phyloP scores from a whole-genome alignment of 768 basidiomycete species.

The Mycena indigotica region DNA sequence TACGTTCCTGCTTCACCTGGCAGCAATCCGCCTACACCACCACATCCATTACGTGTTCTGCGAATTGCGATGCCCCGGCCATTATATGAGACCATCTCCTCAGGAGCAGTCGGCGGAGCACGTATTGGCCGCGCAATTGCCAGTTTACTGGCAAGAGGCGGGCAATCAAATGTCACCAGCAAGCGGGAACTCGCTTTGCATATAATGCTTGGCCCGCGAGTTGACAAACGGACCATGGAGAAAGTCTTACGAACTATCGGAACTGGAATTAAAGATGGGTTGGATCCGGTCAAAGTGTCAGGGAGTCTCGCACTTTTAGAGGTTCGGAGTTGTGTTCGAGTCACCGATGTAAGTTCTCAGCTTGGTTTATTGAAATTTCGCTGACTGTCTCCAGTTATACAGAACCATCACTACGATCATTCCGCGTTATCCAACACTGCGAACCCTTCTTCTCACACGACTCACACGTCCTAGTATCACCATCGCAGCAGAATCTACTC shows the following conservation, averaged over 20 bases:
- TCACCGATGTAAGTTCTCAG: conserved; percentile 8
- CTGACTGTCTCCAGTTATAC: conserved; percentile 9
- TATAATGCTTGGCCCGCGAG: conserved; percentile 17
- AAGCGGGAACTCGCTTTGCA: conserved; percentile 10
- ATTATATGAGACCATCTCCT: conserved; percentile 13
- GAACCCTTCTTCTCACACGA: conserved; percentile 17
- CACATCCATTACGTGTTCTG: conserved; percentile 19
- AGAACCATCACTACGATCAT: conserved; percentile 15
- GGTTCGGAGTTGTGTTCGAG: conserved; percentile 19
- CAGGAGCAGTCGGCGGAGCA: conserved; percentile 13
- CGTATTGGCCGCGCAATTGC: conserved; percentile 19
- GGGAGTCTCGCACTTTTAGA: conserved; percentile 14
- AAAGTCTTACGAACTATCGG: conserved; percentile 20
- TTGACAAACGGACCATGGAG: conserved; percentile 21
- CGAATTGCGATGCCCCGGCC: conserved; percentile 16
- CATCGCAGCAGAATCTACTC: not conserved
- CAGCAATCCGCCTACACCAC: not conserved
- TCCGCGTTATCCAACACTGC: conserved; percentile 18
- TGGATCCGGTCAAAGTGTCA: not conserved
- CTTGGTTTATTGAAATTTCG: not conserved
- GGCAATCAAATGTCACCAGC: too few species aligned
- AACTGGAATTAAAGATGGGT: conserved; percentile 11
- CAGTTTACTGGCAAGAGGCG: conserved; percentile 2
- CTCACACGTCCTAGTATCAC: not conserved
- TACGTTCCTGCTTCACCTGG: not conserved